Base-by-base conservation (phyloP, 2,329 filamentous ascomycete genomes). In the Beauveria sp. region DNA sequence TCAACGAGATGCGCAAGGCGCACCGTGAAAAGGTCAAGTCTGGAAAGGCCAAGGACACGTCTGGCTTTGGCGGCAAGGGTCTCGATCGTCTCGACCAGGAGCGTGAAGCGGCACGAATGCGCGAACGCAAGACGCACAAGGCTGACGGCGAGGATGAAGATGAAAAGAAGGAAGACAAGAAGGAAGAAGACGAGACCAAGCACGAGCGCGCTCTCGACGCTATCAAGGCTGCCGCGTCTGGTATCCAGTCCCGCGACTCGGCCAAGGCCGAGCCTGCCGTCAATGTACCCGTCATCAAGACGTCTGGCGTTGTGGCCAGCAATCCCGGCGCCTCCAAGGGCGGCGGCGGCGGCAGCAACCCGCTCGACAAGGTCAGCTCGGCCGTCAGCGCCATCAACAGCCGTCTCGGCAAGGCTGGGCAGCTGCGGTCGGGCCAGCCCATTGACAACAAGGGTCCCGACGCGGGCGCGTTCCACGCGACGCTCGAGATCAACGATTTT, bases 391-490 rank as follows among this genome's bases (percentile, higher is more conserved):
- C 88, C 72, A 96, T 99, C 76, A 92, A 96, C 73, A 88, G 87
- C 63, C 91, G 94, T 66, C 83, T 99, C 44, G 93, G 91, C 70
- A 91, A 91, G 67, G 91, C 91, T 40, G 92, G 92, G 41, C 89
- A 94, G 71, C 87, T 97, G 68, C 89, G 94, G 63, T 89, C 91
- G 4, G 94, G 94, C 16, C 92, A 96, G 64, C 92, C 94, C 8
- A 96, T 97, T 71, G 94, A 99, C 78, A 99, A 99, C 78, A 97
- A 97, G 75, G 94, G 94, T 1, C 94, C 94, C 0, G 94, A 99
- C 73, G 94, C 94, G 3, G 94, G 94, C 56, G 92, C 92, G 0
- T 99, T 92, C 82, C 94, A 99, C 73, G 92, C 94, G 18, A 97
- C 93, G 4, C 81, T 99, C 64, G 94, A 97, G 75, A 99, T 99